Conservation (phyloP, 2,329 filamentous ascomycete genomes). For the Escovopsis sp. region DNA sequence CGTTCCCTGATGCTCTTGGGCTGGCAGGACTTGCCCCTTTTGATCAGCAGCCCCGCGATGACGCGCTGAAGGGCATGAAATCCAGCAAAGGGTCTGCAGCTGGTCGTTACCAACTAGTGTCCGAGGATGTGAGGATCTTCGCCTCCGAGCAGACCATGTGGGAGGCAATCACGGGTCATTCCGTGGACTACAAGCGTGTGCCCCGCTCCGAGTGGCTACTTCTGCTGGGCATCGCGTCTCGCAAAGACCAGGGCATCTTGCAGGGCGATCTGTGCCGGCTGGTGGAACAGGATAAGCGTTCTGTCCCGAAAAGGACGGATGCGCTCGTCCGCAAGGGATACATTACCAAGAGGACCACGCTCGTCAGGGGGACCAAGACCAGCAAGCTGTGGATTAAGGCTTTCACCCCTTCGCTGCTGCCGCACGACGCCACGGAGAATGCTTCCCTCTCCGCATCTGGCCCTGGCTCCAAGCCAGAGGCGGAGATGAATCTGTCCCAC, state of each 20-base stretch:
- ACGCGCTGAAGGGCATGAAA: neutral
- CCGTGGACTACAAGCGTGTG: slow-evolving; percentile 40
- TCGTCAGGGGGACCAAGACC: slow-evolving; percentile 43
- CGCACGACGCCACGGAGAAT: slow-evolving; percentile 12
- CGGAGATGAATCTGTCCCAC: slow-evolving; percentile 23
- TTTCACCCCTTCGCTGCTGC: slow-evolving; percentile 33
- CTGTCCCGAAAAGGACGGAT: slow-evolving; percentile 45
- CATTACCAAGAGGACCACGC: slow-evolving; percentile 43
- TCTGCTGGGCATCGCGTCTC: slow-evolving; percentile 40
- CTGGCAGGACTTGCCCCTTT: slow-evolving; percentile 6
- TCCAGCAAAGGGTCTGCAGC: neutral
- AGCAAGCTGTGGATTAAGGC: slow-evolving; percentile 46
- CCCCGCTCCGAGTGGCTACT: slow-evolving; percentile 44
- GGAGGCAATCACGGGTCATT: slow-evolving; percentile 43
- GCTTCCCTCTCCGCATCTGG: too few species aligned
- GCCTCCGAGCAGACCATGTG: slow-evolving; percentile 42
- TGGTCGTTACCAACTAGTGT: neutral
- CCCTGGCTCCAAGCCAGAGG: slow-evolving; percentile 10
- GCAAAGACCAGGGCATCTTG: slow-evolving; percentile 37
- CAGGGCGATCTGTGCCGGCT: slow-evolving; percentile 44
- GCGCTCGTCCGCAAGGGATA: slow-evolving; percentile 44
- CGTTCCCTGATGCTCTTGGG: slow-evolving; percentile 18
- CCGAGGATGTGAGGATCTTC: slow-evolving; percentile 21
- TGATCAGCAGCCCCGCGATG: neutral
- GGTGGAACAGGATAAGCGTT: slow-evolving; percentile 47